Conservation (phyloP, 2,329 filamentous ascomycete species). For the Albifimbria verrucaria region DNA sequence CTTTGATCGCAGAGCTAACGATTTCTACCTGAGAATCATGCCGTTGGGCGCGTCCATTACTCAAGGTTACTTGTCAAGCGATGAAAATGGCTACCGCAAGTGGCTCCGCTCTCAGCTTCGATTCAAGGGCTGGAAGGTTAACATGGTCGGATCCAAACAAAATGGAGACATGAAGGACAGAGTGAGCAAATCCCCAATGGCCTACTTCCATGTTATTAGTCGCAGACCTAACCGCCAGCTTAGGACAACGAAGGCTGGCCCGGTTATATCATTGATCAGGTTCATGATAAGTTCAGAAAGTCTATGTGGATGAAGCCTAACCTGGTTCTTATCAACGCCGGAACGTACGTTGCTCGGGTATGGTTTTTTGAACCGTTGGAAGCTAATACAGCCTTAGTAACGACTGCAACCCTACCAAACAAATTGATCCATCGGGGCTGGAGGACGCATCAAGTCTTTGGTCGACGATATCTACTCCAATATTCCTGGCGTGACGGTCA, state of each 20-base stretch:
- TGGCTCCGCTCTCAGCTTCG: constrained; percentile 24
- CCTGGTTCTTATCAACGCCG: constrained; percentile 15
- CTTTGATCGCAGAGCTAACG: too few species aligned
- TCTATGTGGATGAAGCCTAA: constrained; percentile 12
- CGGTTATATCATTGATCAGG: not conserved
- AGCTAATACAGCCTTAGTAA: not conserved
- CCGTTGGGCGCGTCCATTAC: constrained; percentile 33
- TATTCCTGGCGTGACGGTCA: constrained; percentile 3
- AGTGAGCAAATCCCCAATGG: constrained; percentile 21
- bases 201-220: not conserved
- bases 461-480: not conserved
- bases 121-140: constrained; percentile 22
- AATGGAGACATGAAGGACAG: constrained; percentile 18
- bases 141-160: constrained; percentile 33
- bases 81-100: constrained; percentile 33
- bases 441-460: not conserved
- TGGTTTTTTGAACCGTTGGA: not conserved
- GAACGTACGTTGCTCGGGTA: constrained; percentile 12
- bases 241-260: not conserved
- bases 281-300: not conserved
- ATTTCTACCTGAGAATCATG: constrained; percentile 26
- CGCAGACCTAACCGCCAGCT: too few species aligned
- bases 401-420: not conserved
- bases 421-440: not conserved
- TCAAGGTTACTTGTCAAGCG: constrained; percentile 18